Evolutionary conservation across 768 basidiomycete genomes (phyloP).

Genomic region (Dendrothele bispora): DNA sequence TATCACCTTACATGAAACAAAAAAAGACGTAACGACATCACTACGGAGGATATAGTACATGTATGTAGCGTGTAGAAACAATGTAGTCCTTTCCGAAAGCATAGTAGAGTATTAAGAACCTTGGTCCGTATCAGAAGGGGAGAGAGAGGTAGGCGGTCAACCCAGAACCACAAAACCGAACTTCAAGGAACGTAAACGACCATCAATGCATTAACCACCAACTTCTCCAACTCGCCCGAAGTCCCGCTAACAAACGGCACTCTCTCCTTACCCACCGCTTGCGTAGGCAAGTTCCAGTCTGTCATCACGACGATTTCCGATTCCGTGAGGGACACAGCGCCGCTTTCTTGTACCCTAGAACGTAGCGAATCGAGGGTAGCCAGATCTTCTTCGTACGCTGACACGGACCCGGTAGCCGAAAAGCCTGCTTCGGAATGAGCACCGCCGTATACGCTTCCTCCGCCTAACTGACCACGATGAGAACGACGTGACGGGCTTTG

Average conservation of each 20-base stretch:
- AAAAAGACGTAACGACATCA: too few species aligned
- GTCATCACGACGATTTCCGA: constrained; percentile 62
- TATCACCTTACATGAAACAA: too few species aligned
- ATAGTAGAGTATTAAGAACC: too few species aligned
- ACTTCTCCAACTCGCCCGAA: constrained; percentile 61
- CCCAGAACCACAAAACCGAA: neutral
- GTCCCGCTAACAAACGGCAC: constrained; percentile 62
- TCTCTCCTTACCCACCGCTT: constrained; percentile 57
- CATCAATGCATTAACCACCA: constrained; percentile 74
- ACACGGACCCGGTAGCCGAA: constrained; percentile 21
- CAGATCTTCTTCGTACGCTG: constrained; percentile 23
- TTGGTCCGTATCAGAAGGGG: too few species aligned
- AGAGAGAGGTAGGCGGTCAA: neutral
- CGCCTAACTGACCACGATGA: too few species aligned
- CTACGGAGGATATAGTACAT: too few species aligned
- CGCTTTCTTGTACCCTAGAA: constrained; percentile 61
- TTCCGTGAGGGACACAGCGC: constrained; percentile 62
- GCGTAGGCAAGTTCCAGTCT: constrained; percentile 43
- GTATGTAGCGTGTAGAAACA: too few species aligned
- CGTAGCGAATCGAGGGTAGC: constrained; percentile 33
- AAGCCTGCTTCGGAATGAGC: too few species aligned
- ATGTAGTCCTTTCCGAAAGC: too few species aligned
- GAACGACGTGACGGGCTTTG: too few species aligned
- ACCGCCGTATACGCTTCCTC: too few species aligned
- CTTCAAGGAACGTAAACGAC: constrained; percentile 66